These are phyloP conservation scores for Lipomyces sp. DNA, from an alignment of 805 yeast genomes.

Conservation along the genomic window DNA sequence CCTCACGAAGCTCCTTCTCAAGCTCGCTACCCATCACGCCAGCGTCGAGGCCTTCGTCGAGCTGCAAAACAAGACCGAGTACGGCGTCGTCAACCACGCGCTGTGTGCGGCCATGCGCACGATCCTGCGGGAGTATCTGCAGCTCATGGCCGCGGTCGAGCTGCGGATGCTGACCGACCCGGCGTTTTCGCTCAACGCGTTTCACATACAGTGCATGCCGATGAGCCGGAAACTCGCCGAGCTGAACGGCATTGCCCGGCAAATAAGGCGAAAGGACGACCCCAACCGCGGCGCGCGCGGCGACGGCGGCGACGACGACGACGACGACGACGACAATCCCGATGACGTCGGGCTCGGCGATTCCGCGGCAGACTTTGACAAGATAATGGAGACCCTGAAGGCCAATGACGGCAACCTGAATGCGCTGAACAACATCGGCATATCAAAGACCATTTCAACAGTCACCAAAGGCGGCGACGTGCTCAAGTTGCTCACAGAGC, in stretches of 20 bases:
- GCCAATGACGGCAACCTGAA: constrained; percentile 36
- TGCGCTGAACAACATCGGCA: constrained; percentile 23
- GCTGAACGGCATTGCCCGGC: constrained; percentile 54
- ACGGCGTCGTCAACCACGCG: constrained; percentile 73
- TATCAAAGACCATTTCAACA: constrained; percentile 28
- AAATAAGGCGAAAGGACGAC: constrained; percentile 44
- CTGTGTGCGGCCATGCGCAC: constrained; percentile 59
- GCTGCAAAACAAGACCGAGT: constrained; percentile 49
- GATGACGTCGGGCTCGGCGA: constrained; percentile 31
- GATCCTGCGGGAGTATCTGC: constrained; percentile 40
- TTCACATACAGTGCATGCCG: constrained; percentile 51
- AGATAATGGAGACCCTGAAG: constrained; percentile 45
- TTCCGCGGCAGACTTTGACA: constrained; percentile 42
- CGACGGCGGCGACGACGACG: too few relatives aligned
- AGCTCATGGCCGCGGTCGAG: constrained; percentile 45
- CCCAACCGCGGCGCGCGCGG: constrained; percentile 31
- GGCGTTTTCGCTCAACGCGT: constrained; percentile 54
- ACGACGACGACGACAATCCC: constrained; percentile 30
- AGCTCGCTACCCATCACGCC: constrained; percentile 60
- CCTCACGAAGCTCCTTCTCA: constrained; percentile 57
- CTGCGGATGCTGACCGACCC: constrained; percentile 48
- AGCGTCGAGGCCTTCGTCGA: constrained; percentile 61
- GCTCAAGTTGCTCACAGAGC: constrained; percentile 56
- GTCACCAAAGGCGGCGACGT: constrained; percentile 70
- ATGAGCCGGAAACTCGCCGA: constrained; percentile 47